Conservation (phyloP, 805 yeast species). For the Danielia reshetovae region DNA sequence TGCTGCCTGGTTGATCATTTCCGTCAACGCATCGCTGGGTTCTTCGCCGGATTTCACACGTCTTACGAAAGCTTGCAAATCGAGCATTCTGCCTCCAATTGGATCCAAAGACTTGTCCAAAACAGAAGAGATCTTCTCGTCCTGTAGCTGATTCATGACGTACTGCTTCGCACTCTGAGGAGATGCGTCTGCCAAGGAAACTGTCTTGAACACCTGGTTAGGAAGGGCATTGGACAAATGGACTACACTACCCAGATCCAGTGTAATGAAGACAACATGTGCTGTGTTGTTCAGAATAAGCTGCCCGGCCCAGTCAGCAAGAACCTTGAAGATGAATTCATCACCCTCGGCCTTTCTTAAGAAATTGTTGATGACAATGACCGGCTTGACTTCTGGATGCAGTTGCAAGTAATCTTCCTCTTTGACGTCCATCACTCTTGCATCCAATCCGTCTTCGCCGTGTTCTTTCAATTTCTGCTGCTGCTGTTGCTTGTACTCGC, state of each 20-base stretch:
- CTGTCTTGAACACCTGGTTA: conserved; percentile 75
- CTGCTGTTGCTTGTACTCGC: conserved; percentile 18
- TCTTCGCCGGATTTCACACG: conserved; percentile 85
- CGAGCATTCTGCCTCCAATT: conserved; percentile 93
- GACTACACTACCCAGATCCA: conserved; percentile 75
- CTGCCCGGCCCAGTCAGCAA: conserved; percentile 87
- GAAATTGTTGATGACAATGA: conserved; percentile 76
- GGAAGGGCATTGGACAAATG: conserved; percentile 72
- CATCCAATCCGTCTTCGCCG: conserved; percentile 12
- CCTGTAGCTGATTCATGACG: conserved; percentile 53
- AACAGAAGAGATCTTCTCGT: conserved; percentile 20
- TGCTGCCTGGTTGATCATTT: conserved; percentile 80
- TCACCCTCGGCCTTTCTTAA: conserved; percentile 51
- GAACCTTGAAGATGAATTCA: conserved; percentile 62
- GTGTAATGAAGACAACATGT: conserved; percentile 84
- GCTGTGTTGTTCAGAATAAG: conserved; percentile 76
- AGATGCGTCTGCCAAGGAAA: conserved; percentile 79
- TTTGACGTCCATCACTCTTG: conserved; percentile 38
- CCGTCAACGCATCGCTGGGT: conserved; percentile 69
- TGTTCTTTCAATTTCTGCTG: conserved; percentile 8
- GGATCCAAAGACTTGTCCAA: conserved; percentile 63
- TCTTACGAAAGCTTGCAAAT: conserved; percentile 83
- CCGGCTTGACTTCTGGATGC: conserved; percentile 82
- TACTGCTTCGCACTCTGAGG: conserved; percentile 64
- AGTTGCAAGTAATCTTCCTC: conserved; percentile 83